These are phyloP conservation scores for Boeremia exigua DNA, from an alignment of 2,329 filamentous ascomycete species.

Conservation along the genomic window DNA sequence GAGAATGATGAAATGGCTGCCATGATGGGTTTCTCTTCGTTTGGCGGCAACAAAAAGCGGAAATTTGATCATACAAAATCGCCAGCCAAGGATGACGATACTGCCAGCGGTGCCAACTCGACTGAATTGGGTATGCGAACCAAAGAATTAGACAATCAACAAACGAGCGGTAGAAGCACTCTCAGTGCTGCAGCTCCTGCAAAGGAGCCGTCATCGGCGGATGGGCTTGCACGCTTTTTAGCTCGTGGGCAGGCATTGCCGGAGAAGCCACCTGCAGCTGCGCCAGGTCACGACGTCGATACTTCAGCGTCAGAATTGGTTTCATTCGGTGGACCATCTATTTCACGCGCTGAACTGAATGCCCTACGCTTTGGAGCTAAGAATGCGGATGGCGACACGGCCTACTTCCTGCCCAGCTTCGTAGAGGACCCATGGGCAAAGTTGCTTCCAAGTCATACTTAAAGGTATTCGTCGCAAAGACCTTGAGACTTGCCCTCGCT, in stretches of 20 bases:
- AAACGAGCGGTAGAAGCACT: background rate
- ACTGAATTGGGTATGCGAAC: constrained; percentile 48
- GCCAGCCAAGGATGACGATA: constrained; percentile 40
- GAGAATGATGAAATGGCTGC: constrained; percentile 63
- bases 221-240: constrained; percentile 43
- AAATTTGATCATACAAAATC: constrained; percentile 68
- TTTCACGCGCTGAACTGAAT: constrained; percentile 41
- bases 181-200: background rate
- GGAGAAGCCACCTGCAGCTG: constrained; percentile 21
- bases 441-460: constrained; percentile 9
- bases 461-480: background rate
- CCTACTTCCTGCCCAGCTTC: constrained; percentile 72
- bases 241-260: constrained; percentile 36
- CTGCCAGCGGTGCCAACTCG: constrained; percentile 41
- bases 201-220: constrained; percentile 13
- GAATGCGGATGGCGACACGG: constrained; percentile 65
- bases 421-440: constrained; percentile 74
- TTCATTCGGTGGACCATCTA: constrained; percentile 39
- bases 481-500: background rate
- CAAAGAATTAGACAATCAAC: constrained; percentile 21
- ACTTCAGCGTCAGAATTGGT: constrained; percentile 21
- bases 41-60: constrained; percentile 72
- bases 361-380: constrained; percentile 50
- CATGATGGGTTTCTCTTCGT: constrained; percentile 76
- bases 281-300: background rate